Evolutionary conservation across 768 basidiomycete species (phyloP).

Genomic region (Mycena floridula): DNA sequence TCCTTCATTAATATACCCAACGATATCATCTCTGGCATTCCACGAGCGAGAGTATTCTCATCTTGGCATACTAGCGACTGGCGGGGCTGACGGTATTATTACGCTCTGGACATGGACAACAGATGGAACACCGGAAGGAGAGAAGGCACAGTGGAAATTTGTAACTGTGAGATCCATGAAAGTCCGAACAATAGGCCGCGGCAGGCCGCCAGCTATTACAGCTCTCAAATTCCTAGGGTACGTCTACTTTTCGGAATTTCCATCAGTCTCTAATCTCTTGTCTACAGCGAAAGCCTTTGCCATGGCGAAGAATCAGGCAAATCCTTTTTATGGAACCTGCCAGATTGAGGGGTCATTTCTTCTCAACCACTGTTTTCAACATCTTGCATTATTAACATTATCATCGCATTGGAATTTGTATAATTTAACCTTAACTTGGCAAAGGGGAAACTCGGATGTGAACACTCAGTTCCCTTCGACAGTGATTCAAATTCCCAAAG

Average conservation of each 20-base stretch:
- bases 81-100: constrained; percentile 69
- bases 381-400: background rate
- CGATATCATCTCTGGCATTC: constrained; percentile 76
- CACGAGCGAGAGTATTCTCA: constrained; percentile 84
- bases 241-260: constrained; percentile 13
- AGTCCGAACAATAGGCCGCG: constrained; percentile 32
- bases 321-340: constrained; percentile 50
- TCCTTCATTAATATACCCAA: too few species aligned
- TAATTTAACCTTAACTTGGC: background rate
- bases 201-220: constrained; percentile 52
- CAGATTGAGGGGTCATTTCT: constrained; percentile 30
- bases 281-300: constrained; percentile 47
- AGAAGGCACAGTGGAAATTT: constrained; percentile 73
- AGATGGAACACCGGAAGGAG: constrained; percentile 60
- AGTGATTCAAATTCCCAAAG: background rate
- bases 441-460: background rate
- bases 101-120: constrained; percentile 82
- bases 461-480: background rate
- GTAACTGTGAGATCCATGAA: constrained; percentile 63
- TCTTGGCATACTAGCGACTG: constrained; percentile 75
- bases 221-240: constrained; percentile 83
- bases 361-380: background rate
- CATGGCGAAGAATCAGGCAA: constrained; percentile 64
- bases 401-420: background rate
- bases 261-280: background rate